Percentiles rank a stretch among this genome's conserved stretches.
Evolutionary conservation across 805 yeast species (phyloP).

Genomic region (Saccharomyces jurei): DNA sequence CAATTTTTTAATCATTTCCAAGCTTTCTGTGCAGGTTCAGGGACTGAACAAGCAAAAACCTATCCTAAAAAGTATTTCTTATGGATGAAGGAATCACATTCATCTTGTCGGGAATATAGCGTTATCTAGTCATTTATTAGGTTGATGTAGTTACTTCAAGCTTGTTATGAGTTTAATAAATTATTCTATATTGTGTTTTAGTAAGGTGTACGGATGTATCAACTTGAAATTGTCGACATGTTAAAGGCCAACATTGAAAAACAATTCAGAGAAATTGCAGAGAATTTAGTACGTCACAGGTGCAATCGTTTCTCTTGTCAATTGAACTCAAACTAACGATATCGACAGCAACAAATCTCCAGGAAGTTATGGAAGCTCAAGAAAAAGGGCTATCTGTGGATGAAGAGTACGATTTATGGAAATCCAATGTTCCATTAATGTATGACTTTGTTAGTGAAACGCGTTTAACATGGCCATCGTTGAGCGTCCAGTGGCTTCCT

Average conservation of each 20-base stretch:
- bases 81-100: too few relatives aligned
- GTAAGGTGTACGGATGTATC: neutral
- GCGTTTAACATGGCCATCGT: slow-evolving; percentile 73
- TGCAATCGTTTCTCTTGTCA: neutral
- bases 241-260: neutral
- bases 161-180: neutral
- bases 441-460: slow-evolving; percentile 78
- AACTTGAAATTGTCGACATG: neutral
- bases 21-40: neutral
- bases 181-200: neutral
- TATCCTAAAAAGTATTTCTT: too few relatives aligned
- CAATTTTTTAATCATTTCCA: neutral
- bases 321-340: neutral
- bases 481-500: slow-evolving; percentile 74
- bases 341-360: neutral
- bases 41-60: too few relatives aligned
- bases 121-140: neutral
- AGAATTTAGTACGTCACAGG: neutral
- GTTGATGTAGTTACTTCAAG: too few relatives aligned
- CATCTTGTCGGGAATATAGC: neutral
- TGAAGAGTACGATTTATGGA: slow-evolving; percentile 70
- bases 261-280: neutral
- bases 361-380: neutral
- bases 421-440: slow-evolving; percentile 73
- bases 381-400: slow-evolving; percentile 30